Evolutionary conservation across 192 early-diverging fungal genomes (phyloP).

Genomic region (Fimicolochytrium jonesii): DNA sequence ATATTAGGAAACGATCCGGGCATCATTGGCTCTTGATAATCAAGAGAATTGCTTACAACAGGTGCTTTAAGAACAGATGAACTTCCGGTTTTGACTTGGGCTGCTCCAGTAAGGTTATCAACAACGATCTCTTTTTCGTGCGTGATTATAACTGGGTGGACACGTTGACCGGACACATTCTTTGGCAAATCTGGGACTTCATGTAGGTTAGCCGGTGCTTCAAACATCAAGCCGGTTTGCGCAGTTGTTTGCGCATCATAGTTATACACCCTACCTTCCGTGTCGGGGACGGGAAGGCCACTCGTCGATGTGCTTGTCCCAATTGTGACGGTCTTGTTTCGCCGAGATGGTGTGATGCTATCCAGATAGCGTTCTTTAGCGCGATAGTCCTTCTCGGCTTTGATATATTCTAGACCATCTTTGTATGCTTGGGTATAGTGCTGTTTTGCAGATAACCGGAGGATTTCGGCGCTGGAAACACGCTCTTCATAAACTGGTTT

Average conservation of each 20-base stretch:
- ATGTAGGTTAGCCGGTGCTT: background rate
- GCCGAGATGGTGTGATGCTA: background rate
- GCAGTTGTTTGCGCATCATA: conserved; percentile 1
- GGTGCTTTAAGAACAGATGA: too few relatives aligned
- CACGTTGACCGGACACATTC: too few relatives aligned
- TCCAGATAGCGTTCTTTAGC: background rate
- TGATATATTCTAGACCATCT: conserved; percentile 10
- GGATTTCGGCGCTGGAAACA: background rate
- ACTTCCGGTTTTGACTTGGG: too few relatives aligned
- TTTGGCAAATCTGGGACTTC: too few relatives aligned
- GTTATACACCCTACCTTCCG: background rate
- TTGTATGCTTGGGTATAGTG: conserved; percentile 7
- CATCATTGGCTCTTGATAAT: too few relatives aligned
- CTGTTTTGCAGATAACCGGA: background rate
- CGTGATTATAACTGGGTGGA: too few relatives aligned
- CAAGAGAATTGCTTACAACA: too few relatives aligned
- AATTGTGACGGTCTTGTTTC: background rate
- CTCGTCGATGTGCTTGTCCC: background rate
- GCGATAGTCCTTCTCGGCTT: conserved; percentile 11
- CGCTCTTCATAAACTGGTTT: background rate
- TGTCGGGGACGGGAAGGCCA: conserved; percentile 4
- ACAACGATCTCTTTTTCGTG: too few relatives aligned
- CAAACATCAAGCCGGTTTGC: conserved; percentile 5
- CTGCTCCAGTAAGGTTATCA: too few relatives aligned
- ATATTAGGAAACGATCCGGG: too few relatives aligned